These are phyloP conservation scores for Phytopythium vexans DNA, from an alignment of 352 stramenopile species.

Conservation along the genomic window DNA sequence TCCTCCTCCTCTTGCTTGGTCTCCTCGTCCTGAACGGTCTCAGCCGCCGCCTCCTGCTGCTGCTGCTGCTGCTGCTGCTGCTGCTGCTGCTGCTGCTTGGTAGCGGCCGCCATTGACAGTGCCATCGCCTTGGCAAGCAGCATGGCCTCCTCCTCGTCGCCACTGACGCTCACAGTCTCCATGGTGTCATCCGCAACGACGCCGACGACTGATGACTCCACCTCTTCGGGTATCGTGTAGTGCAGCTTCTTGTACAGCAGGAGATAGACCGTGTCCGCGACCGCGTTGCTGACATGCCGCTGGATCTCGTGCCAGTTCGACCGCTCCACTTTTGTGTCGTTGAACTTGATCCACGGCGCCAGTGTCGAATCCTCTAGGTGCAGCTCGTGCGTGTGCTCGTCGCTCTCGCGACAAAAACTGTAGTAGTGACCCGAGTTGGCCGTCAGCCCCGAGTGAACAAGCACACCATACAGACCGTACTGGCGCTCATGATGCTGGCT, in stretches of 20 bases:
- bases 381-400: conserved; percentile 64
- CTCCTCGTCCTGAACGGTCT: conserved; percentile 23
- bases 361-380: conserved; percentile 72
- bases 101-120: conserved; percentile 80
- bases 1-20: conserved; percentile 24
- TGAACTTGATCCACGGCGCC: conserved; percentile 91
- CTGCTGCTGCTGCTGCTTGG: conserved; percentile 42
- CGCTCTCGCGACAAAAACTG: conserved; percentile 83
- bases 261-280: conserved; percentile 88
- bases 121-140: conserved; percentile 86
- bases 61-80: conserved; percentile 36
- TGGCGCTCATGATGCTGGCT: conserved; percentile 21
- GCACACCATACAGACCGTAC: conserved; percentile 88
- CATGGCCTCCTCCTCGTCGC: conserved; percentile 77
- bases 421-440: conserved; percentile 92
- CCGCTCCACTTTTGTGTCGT: conserved; percentile 79
- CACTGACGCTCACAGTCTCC: conserved; percentile 7
- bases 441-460: conserved; percentile 86
- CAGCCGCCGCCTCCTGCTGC: conserved; percentile 2
- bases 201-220: conserved; percentile 9
- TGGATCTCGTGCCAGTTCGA: conserved; percentile 86
- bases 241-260: conserved; percentile 87
- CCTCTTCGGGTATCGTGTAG: conserved; percentile 18
- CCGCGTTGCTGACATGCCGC: conserved; percentile 61
- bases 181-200: conserved; percentile 8